These are phyloP conservation scores for Cladosporium halotolerans DNA, from an alignment of 2,329 filamentous ascomycete species.

Conservation along the genomic window DNA sequence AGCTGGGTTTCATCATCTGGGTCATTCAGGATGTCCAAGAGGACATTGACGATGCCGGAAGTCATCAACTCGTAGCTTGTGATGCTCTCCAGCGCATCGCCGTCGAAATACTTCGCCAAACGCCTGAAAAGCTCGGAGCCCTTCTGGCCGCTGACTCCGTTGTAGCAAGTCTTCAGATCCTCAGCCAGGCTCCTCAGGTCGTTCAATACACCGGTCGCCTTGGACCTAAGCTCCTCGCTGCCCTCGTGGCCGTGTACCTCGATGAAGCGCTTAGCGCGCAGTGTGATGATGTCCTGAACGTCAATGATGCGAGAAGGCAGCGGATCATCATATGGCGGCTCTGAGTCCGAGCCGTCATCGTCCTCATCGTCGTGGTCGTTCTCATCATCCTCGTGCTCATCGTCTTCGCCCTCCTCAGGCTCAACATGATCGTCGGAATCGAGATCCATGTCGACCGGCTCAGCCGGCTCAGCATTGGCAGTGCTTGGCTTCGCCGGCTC, in stretches of 20 bases:
- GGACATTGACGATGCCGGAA: constrained; percentile 77
- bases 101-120: constrained; percentile 78
- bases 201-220: constrained; percentile 68
- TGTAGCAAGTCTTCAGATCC: constrained; percentile 67
- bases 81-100: constrained; percentile 82
- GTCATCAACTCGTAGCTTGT: constrained; percentile 92
- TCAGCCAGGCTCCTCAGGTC: constrained; percentile 65
- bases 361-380: constrained; percentile 21
- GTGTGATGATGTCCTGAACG: constrained; percentile 66
- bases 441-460: constrained; percentile 56
- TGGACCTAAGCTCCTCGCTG: constrained; percentile 67
- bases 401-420: constrained; percentile 15
- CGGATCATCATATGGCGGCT: constrained; percentile 39
- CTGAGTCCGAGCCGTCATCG: constrained; percentile 37
- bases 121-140: constrained; percentile 65
- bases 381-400: constrained; percentile 17
- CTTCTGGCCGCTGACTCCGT: constrained; percentile 31
- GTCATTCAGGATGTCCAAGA: constrained; percentile 76
- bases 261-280: constrained; percentile 75
- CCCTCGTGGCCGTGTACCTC: constrained; percentile 74
- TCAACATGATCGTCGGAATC: constrained; percentile 28
- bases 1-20: constrained; percentile 48
- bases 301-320: constrained; percentile 36
- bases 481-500: constrained; percentile 34
- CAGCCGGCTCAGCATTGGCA: constrained; percentile 15